Evolutionary conservation across 148 eudicot genomes (phyloP), one percentile per base, ranked within the genome.

Genomic region (Pharnaceum exiguum): DNA sequence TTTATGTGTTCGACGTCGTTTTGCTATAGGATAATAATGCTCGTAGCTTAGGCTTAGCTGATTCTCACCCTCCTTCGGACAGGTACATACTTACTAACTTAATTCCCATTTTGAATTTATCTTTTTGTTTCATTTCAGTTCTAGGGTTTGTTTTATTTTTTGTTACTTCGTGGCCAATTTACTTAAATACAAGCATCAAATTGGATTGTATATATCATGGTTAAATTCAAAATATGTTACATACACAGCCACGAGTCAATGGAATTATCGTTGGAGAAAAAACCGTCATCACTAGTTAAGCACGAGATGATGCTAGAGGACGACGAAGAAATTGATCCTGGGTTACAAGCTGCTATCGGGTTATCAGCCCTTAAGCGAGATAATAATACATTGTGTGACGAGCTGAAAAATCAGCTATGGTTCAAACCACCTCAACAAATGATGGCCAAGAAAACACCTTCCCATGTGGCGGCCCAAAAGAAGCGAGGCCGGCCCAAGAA

Each of bases 401-500:
- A 51, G 28, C 75, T 65, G 37, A 17, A 51, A 25, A 5, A 31
- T 11, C 62, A 49, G 57, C 52, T 51, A 1, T 51, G 19, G 15
- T 23, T 45, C 24, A 25, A 23, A 13, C 0, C 74, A 53, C 30
- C 49, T 7, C 26, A 68, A 3, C 65, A 62, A 42, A 69, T 53
- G 39, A 30, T 48, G 12, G 39, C 55, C 0, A 32, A 46, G 12
- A 9, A 7, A 5, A 57, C 13, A 9, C 72, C 8, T 38, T 65
- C 6, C 26, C 53, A 28, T 5, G 26, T 46, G 6, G 1, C 35
- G 0, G 13, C 51, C 36, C 67, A 67, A 0, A 67, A 48, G 46
- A 67, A 60, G 51, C 67, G 79, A n/a, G 77, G 80, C 5, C 70
- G 80, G 30, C 80, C 80, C 2, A 42, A 33, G 52, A 58, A 76